phyloP scores from a whole-genome alignment of 208 protist species.

The Wallacemonas sp. region DNA sequence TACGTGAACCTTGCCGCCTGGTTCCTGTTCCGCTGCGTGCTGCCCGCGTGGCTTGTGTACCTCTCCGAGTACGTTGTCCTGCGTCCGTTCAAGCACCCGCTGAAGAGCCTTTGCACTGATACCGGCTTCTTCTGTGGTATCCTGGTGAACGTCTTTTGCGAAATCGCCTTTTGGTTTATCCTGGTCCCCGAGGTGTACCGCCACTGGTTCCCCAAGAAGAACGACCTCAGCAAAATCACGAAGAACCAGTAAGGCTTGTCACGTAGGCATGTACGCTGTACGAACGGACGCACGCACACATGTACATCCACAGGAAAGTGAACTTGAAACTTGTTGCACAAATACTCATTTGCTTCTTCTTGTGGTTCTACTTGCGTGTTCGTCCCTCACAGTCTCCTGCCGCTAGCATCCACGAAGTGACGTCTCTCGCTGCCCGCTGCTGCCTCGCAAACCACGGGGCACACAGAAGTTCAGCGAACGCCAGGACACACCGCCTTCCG shows the following conservation, averaged over 20 bases:
- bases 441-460: no score
- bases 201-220: conserved; percentile 18
- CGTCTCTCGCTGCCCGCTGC: no score
- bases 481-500: no score
- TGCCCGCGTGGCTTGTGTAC: conserved; percentile 34
- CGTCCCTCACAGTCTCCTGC: no score
- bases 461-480: no score
- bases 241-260: neutral
- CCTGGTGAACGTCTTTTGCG: conserved; percentile 52
- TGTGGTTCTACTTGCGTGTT: no score
- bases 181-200: conserved; percentile 30
- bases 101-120: conserved; percentile 26
- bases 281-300: no score
- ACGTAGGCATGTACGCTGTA: no score
- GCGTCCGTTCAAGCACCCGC: conserved; percentile 6
- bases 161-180: conserved; percentile 38
- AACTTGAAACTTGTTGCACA: no score
- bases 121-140: conserved; percentile 40
- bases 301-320: no score
- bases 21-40: conserved; percentile 49
- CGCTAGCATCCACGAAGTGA: no score
- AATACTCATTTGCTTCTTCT: no score
- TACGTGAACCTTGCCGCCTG: conserved; percentile 38
- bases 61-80: conserved; percentile 33
- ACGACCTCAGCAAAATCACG: neutral